These are phyloP conservation scores for Fusarium sambucinum DNA, from an alignment of 2,329 filamentous ascomycete species.

Conservation along the genomic window DNA sequence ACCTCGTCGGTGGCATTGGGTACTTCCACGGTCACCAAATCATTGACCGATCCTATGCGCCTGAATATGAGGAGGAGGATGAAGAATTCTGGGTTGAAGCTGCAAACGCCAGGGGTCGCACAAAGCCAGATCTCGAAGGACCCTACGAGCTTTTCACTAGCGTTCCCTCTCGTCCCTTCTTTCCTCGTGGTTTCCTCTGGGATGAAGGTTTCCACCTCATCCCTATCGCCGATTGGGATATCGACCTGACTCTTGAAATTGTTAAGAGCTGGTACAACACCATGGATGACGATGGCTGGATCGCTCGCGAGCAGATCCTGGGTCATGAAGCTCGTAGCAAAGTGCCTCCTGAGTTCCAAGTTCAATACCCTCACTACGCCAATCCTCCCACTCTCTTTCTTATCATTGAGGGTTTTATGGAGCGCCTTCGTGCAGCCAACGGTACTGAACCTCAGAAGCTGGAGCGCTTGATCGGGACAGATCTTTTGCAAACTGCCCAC, in stretches of 20 bases:
- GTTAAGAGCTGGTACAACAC: slow-evolving; percentile 95
- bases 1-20: slow-evolving; percentile 91
- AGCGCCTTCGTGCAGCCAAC: slow-evolving; percentile 74
- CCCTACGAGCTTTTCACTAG: slow-evolving; percentile 91
- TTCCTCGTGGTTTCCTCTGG: slow-evolving; percentile 96
- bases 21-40: slow-evolving; percentile 93
- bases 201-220: slow-evolving; percentile 97
- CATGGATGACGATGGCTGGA: slow-evolving; percentile 98
- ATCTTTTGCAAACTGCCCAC: slow-evolving; percentile 71
- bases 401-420: slow-evolving; percentile 84
- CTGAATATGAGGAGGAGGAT: slow-evolving; percentile 93
- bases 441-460: slow-evolving; percentile 59
- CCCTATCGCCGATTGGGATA: slow-evolving; percentile 93
- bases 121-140: slow-evolving; percentile 77
- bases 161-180: slow-evolving; percentile 93
- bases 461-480: slow-evolving; percentile 58
- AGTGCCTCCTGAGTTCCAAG: slow-evolving; percentile 91
- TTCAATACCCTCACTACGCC: slow-evolving; percentile 96
- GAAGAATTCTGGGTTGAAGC: slow-evolving; percentile 97
- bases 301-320: slow-evolving; percentile 94
- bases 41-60: slow-evolving; percentile 90
- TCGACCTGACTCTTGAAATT: slow-evolving; percentile 87
- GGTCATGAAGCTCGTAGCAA: slow-evolving; percentile 93
- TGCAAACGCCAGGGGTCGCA: slow-evolving; percentile 78
- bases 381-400: slow-evolving; percentile 97